Evolutionary conservation across 2,329 filamentous ascomycete species (phyloP), one percentile per base, ranked within the genome.

Genomic region (Tolypocladium sp.): DNA sequence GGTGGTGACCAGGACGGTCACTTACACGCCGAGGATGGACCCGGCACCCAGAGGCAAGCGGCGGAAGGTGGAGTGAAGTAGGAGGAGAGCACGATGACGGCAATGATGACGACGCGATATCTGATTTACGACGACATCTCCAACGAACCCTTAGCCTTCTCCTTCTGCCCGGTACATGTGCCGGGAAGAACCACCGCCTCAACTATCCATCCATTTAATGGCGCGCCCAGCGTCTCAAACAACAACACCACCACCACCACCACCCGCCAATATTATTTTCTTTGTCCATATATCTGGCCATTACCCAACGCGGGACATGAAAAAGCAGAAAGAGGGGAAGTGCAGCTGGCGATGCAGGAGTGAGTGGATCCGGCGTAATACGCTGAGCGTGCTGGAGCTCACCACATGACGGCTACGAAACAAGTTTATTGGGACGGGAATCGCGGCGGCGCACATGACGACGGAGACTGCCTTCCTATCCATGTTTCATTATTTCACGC

Each of bases 1-100:
- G 73, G 91, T 97, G 5, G 90, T 97, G 57, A 97, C 92, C n/a
- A 84, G 92, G 66, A 97, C 92, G 20, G 90, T 96, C 61, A 96
- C 91, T 46, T 96, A 95, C 74, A 96, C 90, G 71, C 89, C 86
- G 62, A 81, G 87, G 64, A 90, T 97, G 77, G 90, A 92, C 64
- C 90, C 92, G 30, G 91, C 92, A 42, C 93, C 92, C 9, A 92
- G 92, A 73, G 92, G 92, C 64, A 97, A 97, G 82, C 86, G 92
- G 77, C 88, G 92, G 77, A 95, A 91, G 79, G 73, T 80, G 55
- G 79, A 82, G 63, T 78, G 67, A 70, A 59, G 57, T 6, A 7
- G 17, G 20, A 13, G 20, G 17, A 35, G 9, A 35, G 12, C 30
- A 52, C 49, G 22, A 27, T 17, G 5, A 44, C 51, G 56, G 53